Conservation (phyloP, 306 rosid genomes). For the Fragaria iinumae region DNA sequence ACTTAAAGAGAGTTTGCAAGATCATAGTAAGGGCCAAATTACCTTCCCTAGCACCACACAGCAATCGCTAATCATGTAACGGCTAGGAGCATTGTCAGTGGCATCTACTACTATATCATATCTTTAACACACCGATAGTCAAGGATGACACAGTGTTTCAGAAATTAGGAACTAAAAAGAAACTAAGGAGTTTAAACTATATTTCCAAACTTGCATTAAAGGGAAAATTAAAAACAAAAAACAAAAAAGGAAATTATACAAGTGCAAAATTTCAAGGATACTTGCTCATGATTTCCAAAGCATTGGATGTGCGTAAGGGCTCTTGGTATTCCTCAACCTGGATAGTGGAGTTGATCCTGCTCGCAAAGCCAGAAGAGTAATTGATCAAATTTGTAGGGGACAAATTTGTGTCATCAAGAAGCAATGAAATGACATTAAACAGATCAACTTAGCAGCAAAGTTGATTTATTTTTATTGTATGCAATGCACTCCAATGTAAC, state of each 20-base stretch:
- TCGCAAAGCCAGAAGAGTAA: neutral
- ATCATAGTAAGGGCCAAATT: slow-evolving; percentile 21
- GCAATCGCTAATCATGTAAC: slow-evolving; percentile 94
- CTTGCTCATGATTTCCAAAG: slow-evolving; percentile 82
- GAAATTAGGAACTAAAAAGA: neutral
- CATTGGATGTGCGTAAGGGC: slow-evolving; percentile 81
- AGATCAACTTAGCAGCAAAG: neutral
- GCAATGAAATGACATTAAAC: slow-evolving; percentile 8
- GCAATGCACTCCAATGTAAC: slow-evolving; percentile 5
- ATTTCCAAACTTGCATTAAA: neutral
- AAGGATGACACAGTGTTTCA: slow-evolving; percentile 32
- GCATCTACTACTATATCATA: slow-evolving; percentile 87
- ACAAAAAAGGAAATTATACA: neutral
- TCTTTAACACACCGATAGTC: slow-evolving; percentile 48
- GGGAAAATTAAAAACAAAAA: neutral
- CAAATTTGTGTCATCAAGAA: slow-evolving; percentile 27
- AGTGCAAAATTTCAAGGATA: slow-evolving; percentile 41
- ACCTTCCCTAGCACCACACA: slow-evolving; percentile 97
- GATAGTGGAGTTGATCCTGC: slow-evolving; percentile 78
- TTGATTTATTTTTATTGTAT: neutral
- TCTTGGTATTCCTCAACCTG: slow-evolving; percentile 78
- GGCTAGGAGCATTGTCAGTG: slow-evolving; percentile 96
- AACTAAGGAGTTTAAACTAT: neutral
- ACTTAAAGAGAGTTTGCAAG: neutral
- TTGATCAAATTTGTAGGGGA: neutral